These are phyloP conservation scores for Eleusine coracana DNA, from an alignment of 176 grass and related monocot species.

Conservation along the genomic window DNA sequence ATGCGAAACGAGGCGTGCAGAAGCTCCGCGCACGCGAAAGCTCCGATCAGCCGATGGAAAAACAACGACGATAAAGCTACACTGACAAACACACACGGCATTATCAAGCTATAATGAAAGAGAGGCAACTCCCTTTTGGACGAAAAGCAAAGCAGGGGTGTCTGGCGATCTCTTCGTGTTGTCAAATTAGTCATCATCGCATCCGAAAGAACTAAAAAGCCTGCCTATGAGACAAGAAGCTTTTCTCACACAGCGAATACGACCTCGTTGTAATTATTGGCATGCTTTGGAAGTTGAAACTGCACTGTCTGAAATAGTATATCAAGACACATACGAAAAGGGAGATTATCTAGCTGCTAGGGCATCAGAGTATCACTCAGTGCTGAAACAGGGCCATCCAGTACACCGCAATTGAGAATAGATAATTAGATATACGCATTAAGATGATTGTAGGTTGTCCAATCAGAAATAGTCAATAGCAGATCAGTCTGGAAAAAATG, in stretches of 20 bases:
- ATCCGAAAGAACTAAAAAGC: not conserved
- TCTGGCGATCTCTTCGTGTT: not conserved
- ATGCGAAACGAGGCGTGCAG: slow-evolving; percentile 22
- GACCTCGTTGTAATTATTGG: not conserved
- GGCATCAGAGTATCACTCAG: not conserved
- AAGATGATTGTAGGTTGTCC: not conserved
- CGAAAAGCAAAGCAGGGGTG: slow-evolving; percentile 17
- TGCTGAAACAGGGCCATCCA: not conserved
- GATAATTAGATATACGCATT: not conserved
- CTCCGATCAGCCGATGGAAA: not conserved
- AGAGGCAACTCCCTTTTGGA: slow-evolving; percentile 33
- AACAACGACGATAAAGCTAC: slow-evolving; percentile 16
- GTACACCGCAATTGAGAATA: not conserved
- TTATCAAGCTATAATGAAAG: slow-evolving; percentile 21
- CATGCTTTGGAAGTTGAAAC: not conserved
- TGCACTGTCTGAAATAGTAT: slow-evolving; percentile 10
- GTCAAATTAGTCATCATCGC: slow-evolving; percentile 26
- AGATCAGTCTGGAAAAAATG: not conserved
- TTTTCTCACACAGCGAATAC: slow-evolving; percentile 19
- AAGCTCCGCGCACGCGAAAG: slow-evolving; percentile 6
- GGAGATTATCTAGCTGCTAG: not conserved
- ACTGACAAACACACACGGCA: too few species aligned
- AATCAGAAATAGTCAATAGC: slow-evolving; percentile 12
- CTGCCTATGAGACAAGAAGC: slow-evolving; percentile 12
- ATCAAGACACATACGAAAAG: not conserved